Conservation (phyloP, 2,329 filamentous ascomycete species). For the Metarhizium anisopliae region DNA sequence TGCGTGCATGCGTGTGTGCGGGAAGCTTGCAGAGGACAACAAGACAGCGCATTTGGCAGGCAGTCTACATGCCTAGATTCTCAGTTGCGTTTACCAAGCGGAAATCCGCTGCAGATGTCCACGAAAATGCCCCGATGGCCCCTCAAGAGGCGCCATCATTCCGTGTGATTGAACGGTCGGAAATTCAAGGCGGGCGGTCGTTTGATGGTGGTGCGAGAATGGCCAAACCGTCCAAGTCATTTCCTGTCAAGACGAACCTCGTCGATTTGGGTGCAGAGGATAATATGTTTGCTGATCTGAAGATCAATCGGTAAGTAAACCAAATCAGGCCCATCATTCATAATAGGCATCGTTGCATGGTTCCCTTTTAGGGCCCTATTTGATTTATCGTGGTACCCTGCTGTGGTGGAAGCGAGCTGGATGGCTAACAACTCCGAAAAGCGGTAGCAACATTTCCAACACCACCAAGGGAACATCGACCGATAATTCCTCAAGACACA, state of each 20-base stretch:
- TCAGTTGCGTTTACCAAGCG: conserved; percentile 49
- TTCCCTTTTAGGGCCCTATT: conserved; percentile 8
- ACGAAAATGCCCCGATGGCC: conserved; percentile 39
- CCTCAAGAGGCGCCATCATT: conserved; percentile 42
- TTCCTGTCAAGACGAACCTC: conserved; percentile 28
- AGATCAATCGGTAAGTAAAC: conserved; percentile 43
- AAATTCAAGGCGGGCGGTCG: conserved; percentile 33
- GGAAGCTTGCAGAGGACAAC: background rate
- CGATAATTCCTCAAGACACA: conserved; percentile 53
- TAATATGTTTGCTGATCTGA: conserved; percentile 50
- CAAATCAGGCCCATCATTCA: background rate
- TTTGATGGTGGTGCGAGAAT: conserved; percentile 42
- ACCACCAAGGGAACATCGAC: conserved; percentile 51
- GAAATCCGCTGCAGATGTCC: conserved; percentile 48
- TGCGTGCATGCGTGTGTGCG: background rate
- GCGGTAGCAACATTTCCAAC: conserved; percentile 52
- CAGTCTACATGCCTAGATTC: conserved; percentile 53
- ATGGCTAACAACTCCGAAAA: conserved; percentile 28
- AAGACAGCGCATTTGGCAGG: conserved; percentile 10
- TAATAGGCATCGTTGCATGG: background rate
- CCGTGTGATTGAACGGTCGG: conserved; percentile 47
- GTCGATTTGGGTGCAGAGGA: conserved; percentile 39
- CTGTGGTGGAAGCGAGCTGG: background rate
- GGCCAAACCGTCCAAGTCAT: conserved; percentile 26
- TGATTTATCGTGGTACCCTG: background rate